Conservation (phyloP, 495 filamentous ascomycete species). For the Aspergillus asperescens region DNA sequence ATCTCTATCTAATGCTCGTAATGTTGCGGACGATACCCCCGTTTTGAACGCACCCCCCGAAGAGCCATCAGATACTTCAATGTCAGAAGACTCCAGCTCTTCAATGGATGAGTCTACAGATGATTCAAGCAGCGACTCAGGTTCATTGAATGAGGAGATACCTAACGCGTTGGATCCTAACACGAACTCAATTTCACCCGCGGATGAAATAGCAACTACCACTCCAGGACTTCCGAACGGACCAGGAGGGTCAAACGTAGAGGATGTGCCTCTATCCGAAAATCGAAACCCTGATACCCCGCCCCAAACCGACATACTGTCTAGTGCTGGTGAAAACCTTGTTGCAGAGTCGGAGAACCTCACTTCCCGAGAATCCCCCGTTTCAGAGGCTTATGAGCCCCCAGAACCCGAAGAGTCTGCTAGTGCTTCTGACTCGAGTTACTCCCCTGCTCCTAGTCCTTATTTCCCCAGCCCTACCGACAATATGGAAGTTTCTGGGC, state of each 20-base stretch:
- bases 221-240: not conserved
- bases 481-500: conserved; percentile 11
- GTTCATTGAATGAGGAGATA: conserved; percentile 20
- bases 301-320: conserved; percentile 2
- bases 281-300: not conserved
- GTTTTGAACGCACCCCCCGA: not conserved
- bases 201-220: not conserved
- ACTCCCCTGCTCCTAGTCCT: conserved; percentile 39
- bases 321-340: conserved; percentile 13
- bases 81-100: conserved; percentile 33
- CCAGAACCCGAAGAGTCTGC: conserved; percentile 43
- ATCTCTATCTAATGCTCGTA: not conserved
- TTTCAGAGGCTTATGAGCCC: conserved; percentile 55
- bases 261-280: conserved; percentile 11
- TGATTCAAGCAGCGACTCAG: conserved; percentile 18
- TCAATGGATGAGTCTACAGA: conserved; percentile 42
- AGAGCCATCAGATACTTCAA: conserved; percentile 14
- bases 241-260: not conserved
- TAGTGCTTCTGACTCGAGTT: conserved; percentile 28
- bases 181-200: not conserved
- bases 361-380: conserved; percentile 28
- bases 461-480: conserved; percentile 25
- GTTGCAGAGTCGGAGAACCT: conserved; percentile 10
- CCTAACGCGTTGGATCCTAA: conserved; percentile 3
- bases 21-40: not conserved